Evolutionary conservation across 345 rosid species (phyloP).

Genomic region (Eutrema yunnanense): DNA sequence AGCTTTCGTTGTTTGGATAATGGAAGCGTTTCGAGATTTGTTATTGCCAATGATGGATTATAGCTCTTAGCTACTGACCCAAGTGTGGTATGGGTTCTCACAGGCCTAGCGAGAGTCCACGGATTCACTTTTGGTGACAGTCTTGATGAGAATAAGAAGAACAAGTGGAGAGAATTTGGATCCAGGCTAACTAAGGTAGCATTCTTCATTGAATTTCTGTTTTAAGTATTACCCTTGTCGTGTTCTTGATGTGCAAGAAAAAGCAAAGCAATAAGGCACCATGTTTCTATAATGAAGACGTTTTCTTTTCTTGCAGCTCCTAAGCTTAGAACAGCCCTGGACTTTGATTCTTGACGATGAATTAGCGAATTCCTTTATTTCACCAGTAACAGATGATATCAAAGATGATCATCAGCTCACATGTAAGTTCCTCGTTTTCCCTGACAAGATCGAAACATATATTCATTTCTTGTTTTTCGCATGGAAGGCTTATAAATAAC

Average conservation of each 20-base stretch:
- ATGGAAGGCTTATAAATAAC: not conserved
- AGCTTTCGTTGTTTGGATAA: not conserved
- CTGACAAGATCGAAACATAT: not conserved
- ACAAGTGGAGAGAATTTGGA: slow-evolving; percentile 73
- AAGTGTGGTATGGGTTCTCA: not conserved
- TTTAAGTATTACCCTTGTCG: not conserved
- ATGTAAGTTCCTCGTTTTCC: slow-evolving; percentile 46
- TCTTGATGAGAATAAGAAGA: slow-evolving; percentile 52
- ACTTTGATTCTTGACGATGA: slow-evolving; percentile 80
- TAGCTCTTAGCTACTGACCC: not conserved
- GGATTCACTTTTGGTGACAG: slow-evolving; percentile 97
- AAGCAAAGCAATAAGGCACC: not conserved
- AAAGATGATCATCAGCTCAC: slow-evolving; percentile 78
- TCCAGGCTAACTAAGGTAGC: slow-evolving; percentile 64
- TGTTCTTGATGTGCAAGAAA: not conserved
- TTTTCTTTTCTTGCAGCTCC: slow-evolving; percentile 41
- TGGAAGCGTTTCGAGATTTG: not conserved
- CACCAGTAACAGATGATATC: slow-evolving; percentile 74
- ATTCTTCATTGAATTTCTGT: not conserved
- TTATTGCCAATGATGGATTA: not conserved
- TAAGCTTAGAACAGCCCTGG: slow-evolving; percentile 67
- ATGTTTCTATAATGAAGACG: not conserved
- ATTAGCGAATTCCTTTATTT: slow-evolving; percentile 83
- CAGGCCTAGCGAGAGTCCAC: slow-evolving; percentile 93
- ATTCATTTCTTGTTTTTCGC: no score